Evolutionary conservation across 768 basidiomycete species (phyloP).

Genomic region (Multifurca ochricompacta): DNA sequence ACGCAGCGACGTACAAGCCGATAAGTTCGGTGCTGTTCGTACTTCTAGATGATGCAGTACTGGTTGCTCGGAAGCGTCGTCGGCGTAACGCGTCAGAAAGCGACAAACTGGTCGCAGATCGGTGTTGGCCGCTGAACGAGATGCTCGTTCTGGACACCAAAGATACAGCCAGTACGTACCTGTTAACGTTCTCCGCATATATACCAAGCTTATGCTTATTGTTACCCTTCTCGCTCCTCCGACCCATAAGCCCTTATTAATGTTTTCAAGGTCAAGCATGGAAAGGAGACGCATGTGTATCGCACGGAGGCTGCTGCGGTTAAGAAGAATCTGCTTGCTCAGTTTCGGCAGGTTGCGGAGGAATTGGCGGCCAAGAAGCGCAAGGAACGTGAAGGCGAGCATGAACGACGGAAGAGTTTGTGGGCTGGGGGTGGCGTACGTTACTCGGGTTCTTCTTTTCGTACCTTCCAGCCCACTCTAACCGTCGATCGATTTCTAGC

Average conservation of each 20-base stretch:
- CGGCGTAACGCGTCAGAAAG: constrained; percentile 50
- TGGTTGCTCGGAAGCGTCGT: constrained; percentile 75
- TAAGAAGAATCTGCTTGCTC: constrained; percentile 77
- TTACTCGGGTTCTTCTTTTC: not conserved
- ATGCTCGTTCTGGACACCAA: constrained; percentile 95
- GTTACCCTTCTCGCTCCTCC: too few species aligned
- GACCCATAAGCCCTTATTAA: constrained; percentile 74
- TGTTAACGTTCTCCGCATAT: not conserved
- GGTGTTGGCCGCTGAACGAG: constrained; percentile 89
- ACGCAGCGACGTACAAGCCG: constrained; percentile 92
- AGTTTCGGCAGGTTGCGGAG: constrained; percentile 90
- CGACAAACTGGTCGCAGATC: constrained; percentile 82
- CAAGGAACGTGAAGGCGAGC: constrained; percentile 90
- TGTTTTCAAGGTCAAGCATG: constrained; percentile 89
- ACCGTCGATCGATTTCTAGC: constrained; percentile 19
- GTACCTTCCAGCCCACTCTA: not conserved
- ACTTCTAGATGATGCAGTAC: constrained; percentile 82
- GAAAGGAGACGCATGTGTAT: constrained; percentile 93
- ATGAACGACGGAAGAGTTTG: constrained; percentile 77
- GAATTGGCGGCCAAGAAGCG: constrained; percentile 82
- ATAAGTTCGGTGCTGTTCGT: constrained; percentile 85
- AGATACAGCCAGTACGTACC: constrained; percentile 68
- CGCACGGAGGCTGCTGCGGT: constrained; percentile 74
- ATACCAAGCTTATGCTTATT: not conserved
- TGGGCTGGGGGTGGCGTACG: constrained; percentile 46